These are phyloP conservation scores for Solanum chacoense DNA, from an alignment of 305 asterid species.

Conservation along the genomic window DNA sequence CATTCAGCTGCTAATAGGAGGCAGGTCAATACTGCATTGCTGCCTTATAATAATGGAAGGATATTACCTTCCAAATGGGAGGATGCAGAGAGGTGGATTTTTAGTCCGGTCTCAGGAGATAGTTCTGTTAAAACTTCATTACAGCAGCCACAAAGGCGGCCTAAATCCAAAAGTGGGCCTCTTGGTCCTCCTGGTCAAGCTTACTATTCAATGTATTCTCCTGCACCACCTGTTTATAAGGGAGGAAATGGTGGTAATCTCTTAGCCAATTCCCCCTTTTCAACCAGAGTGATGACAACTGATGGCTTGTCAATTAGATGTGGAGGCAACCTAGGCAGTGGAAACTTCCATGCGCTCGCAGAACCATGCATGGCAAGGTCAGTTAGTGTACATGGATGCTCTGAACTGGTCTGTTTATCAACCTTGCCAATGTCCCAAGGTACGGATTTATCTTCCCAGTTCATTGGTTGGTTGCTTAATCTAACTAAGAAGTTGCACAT, in stretches of 20 bases:
- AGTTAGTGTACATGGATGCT: slow-evolving; percentile 75
- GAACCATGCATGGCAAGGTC: slow-evolving; percentile 91
- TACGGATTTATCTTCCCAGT: slow-evolving; percentile 11
- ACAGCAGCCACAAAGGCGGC: slow-evolving; percentile 65
- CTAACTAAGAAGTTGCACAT: background rate
- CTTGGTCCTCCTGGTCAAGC: slow-evolving; percentile 90
- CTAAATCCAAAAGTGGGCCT: slow-evolving; percentile 94
- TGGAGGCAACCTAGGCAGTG: slow-evolving; percentile 28
- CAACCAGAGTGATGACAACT: slow-evolving; percentile 43
- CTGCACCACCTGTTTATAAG: slow-evolving; percentile 46
- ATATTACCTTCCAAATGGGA: slow-evolving; percentile 96
- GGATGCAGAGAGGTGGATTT: slow-evolving; percentile 98
- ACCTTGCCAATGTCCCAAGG: slow-evolving; percentile 38
- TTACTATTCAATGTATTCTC: slow-evolving; percentile 69
- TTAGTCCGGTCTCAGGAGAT: slow-evolving; percentile 73
- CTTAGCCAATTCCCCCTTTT: slow-evolving; percentile 51
- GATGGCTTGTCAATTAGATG: slow-evolving; percentile 43
- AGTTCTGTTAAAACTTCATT: slow-evolving; percentile 33
- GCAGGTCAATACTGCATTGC: slow-evolving; percentile 36
- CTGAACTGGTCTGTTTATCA: slow-evolving; percentile 56
- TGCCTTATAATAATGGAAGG: slow-evolving; percentile 62
- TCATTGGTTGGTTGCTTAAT: background rate
- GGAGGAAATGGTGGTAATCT: slow-evolving; percentile 36
- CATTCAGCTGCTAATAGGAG: slow-evolving; percentile 36
- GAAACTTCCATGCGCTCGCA: slow-evolving; percentile 27